Evolutionary conservation across 2,329 filamentous ascomycete species (phyloP), one percentile per base, ranked within the genome.

Genomic region (Curvularia sp.): DNA sequence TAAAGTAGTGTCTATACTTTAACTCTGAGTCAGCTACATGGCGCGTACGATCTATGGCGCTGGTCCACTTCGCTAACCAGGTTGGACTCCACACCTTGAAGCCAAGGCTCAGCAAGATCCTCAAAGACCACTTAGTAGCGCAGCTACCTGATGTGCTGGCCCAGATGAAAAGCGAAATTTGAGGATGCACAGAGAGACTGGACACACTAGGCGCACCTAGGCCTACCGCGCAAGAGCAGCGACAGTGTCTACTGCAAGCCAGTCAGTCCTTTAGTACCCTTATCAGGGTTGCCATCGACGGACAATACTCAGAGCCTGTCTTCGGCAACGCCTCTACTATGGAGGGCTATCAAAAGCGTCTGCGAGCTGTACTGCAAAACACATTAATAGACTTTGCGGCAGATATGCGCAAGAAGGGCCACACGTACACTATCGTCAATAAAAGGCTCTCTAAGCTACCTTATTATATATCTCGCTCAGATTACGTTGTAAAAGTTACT

Each of bases 141-240:
- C 59, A 72, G 19, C 59, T 72, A 0, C 68, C 67, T 28, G 67
- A 73, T 28, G 65, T 79, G 3, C 71, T 77, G 1, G 25, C 13
- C 1, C 56, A 63, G 36, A 66, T 77, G 13, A 39, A 61, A 13
- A 53, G 70, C 7, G 28, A 63, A 39, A 57, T 71, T 64, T 28
- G 27, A 10, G 60, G 56, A 5, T 71, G 56, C 51, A 59, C 43
- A 3, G 36, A 30, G 28, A 30, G 61, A 30, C 71, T 89, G 3
- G 59, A 77, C 0, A 71, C 72, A 3, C 75, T 89, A 0, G 87
- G 87, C 0, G 67, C 75, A 2, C 71, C 81, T 1, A 76, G 85
- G 9, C 70, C 66, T 1, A 83, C 79, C 0, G 15, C 76, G 0
- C 59, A 76, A 1, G 80, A 87, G 52, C 84, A 88, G 54, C 78